Percentiles rank a stretch among this genome's conserved stretches.
phyloP scores from a whole-genome alignment of 768 basidiomycete genomes.

The Gelatoporia subvermispora region DNA sequence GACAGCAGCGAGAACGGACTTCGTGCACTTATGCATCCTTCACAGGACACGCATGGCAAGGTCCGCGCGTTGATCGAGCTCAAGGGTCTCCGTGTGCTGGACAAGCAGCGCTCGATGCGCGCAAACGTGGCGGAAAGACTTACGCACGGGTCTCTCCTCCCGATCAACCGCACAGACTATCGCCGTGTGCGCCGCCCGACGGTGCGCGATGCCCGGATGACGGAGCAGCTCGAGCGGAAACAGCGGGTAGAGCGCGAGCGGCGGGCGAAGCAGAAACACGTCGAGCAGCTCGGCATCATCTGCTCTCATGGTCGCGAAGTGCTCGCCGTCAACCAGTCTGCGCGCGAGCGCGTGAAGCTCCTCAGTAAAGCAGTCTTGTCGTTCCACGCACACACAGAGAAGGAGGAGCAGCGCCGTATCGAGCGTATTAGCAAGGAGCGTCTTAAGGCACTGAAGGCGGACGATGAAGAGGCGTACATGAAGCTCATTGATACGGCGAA shows the following conservation, averaged over 20 bases:
- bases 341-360: conserved; percentile 51
- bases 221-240: conserved; percentile 85
- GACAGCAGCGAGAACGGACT: conserved; percentile 10
- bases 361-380: conserved; percentile 76
- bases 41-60: conserved; percentile 70
- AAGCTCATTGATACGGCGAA: conserved; percentile 98
- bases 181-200: conserved; percentile 80
- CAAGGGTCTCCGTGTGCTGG: conserved; percentile 80
- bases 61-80: conserved; percentile 90
- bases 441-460: conserved; percentile 93
- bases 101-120: conserved; percentile 87
- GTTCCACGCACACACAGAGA: conserved; percentile 89
- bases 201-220: conserved; percentile 83
- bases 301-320: conserved; percentile 79
- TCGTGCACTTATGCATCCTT: conserved; percentile 46
- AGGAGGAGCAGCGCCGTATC: conserved; percentile 96
- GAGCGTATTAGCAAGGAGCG: conserved; percentile 96
- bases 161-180: conserved; percentile 90
- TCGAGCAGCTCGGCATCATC: conserved; percentile 88
- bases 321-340: conserved; percentile 50
- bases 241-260: conserved; percentile 91
- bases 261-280: conserved; percentile 92
- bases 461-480: conserved; percentile 99
- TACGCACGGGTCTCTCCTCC: conserved; percentile 81
- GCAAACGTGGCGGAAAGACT: conserved; percentile 84